phyloP scores from a whole-genome alignment of 805 yeast species.

The Pichia phayaonensis region DNA sequence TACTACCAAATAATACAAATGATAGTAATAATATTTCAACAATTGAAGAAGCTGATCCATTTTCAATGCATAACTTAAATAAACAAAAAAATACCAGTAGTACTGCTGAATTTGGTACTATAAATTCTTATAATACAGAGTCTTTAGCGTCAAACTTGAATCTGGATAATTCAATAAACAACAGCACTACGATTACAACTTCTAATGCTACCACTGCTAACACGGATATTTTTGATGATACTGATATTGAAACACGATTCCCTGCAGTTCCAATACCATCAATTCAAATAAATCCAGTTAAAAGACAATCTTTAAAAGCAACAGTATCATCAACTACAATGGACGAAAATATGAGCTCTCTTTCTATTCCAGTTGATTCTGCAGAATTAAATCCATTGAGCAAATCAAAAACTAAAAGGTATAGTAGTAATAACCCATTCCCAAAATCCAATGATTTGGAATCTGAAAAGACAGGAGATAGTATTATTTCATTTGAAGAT shows the following conservation, averaged over 20 bases:
- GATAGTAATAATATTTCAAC: neutral
- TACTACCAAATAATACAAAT: neutral
- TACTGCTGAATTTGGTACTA: neutral
- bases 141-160: neutral
- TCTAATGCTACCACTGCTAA: neutral
- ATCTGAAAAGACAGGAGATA: constrained; percentile 1
- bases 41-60: constrained; percentile 9
- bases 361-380: neutral
- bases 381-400: neutral
- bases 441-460: constrained; percentile 8
- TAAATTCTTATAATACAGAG: neutral
- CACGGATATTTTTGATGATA: neutral
- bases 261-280: constrained; percentile 20
- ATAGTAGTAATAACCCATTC: constrained; percentile 24
- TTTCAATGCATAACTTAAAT: constrained; percentile 2
- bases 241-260: constrained; percentile 40
- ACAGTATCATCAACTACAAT: neutral
- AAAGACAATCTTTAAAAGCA: neutral
- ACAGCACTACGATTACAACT: neutral
- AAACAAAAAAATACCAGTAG: neutral
- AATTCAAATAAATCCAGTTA: neutral
- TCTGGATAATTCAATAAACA: neutral
- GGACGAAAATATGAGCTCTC: neutral
- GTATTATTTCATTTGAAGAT: constrained; percentile 9
- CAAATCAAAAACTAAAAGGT: constrained; percentile 6